Conservation (phyloP, 1,284 basidiomycete species). For the Leccinum angustisporum region DNA sequence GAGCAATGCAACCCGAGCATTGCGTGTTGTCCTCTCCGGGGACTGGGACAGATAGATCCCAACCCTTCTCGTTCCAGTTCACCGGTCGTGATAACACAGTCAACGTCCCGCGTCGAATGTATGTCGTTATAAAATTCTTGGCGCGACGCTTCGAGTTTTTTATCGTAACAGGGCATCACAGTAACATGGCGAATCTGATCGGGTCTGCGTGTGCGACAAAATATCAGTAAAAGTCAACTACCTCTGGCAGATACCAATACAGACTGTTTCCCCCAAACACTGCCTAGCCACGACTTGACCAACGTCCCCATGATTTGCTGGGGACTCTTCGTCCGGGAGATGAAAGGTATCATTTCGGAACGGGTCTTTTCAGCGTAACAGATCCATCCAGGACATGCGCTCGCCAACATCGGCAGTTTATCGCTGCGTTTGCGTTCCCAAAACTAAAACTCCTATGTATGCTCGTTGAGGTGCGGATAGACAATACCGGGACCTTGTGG, state of each 20-base stretch:
- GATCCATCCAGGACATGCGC: constrained; percentile 98
- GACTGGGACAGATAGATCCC: constrained; percentile 68
- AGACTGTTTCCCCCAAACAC: constrained; percentile 63
- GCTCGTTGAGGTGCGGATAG: constrained; percentile 94
- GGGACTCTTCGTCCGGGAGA: constrained; percentile 86
- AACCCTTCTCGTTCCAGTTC: constrained; percentile 87
- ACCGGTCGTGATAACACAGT: constrained; percentile 97
- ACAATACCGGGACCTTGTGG: constrained; percentile 71
- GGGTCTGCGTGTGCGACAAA: constrained; percentile 47
- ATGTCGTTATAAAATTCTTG: constrained; percentile 84
- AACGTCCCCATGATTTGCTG: constrained; percentile 94
- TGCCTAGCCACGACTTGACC: constrained; percentile 83
- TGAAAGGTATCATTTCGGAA: constrained; percentile 88
- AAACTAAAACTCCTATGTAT: constrained; percentile 83
- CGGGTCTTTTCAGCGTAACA: constrained; percentile 99
- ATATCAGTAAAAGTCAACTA: constrained; percentile 17
- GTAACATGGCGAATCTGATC: constrained; percentile 92
- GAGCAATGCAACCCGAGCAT: not conserved
- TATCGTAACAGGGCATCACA: constrained; percentile 99
- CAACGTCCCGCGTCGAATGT: constrained; percentile 87
- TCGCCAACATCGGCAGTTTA: constrained; percentile 87
- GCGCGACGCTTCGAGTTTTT: constrained; percentile 96
- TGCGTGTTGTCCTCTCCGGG: constrained; percentile 41
- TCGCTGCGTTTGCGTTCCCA: constrained; percentile 56
- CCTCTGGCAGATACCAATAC: constrained; percentile 31